Percentiles rank a stretch among this genome's conserved stretches.
phyloP scores from a whole-genome alignment of 306 rosid genomes.

The Quercus cerris region DNA sequence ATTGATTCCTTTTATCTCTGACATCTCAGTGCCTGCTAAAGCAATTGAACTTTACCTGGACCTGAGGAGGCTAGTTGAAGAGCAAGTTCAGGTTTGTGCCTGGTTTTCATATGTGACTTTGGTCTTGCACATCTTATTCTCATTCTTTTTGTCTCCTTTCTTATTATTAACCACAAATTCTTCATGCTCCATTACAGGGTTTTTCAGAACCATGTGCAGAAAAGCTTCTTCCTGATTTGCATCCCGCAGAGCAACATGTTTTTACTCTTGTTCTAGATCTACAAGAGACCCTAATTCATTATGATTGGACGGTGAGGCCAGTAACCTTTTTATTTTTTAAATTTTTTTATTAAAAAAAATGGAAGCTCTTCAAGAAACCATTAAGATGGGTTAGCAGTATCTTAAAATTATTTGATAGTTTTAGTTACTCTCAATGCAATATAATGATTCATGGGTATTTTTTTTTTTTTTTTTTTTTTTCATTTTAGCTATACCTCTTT shows the following conservation, averaged over 20 bases:
- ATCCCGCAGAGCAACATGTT: conserved; percentile 74
- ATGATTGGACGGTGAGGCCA: conserved; percentile 80
- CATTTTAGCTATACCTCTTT: neutral
- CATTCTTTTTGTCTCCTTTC: neutral
- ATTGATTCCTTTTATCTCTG: conserved; percentile 28
- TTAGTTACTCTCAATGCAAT: neutral
- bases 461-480: neutral
- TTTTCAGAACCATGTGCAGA: conserved; percentile 86
- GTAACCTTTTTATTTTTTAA: neutral
- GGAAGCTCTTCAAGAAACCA: neutral
- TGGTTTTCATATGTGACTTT: conserved; percentile 16
- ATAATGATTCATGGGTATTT: neutral
- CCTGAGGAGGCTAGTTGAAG: conserved; percentile 72
- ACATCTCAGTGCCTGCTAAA: conserved; percentile 78
- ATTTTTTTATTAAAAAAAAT: neutral
- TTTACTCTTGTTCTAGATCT: conserved; percentile 96
- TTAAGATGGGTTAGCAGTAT: neutral
- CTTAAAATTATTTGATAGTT: neutral
- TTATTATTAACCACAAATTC: conserved; percentile 16
- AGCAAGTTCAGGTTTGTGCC: conserved; percentile 63
- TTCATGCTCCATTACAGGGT: conserved; percentile 46
- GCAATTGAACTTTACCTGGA: conserved; percentile 75
- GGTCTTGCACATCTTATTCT: neutral
- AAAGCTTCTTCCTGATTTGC: conserved; percentile 97
- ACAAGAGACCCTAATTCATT: conserved; percentile 85